Evolutionary conservation across 1,139 yeast species (phyloP).

Genomic region (Yarrowia galli): DNA sequence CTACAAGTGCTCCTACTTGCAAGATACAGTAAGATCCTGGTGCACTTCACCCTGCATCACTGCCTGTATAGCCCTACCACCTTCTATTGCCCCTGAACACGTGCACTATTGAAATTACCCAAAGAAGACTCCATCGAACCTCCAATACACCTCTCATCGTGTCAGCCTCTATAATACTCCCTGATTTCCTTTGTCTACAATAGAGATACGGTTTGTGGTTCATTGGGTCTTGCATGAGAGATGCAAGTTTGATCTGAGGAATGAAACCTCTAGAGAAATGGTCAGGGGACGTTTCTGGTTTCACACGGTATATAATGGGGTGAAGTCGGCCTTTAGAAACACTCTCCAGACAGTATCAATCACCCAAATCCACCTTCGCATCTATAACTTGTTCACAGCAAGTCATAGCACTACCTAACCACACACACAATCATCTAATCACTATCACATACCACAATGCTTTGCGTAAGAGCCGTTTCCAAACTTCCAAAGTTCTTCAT

Average conservation of each 20-base stretch:
- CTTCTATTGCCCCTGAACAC: not conserved
- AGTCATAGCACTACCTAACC: not conserved
- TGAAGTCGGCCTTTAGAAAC: not conserved
- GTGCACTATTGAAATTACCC: constrained; percentile 1
- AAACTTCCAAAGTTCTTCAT: constrained; percentile 26
- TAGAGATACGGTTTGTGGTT: constrained; percentile 11
- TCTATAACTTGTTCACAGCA: not conserved
- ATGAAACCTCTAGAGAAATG: no score
- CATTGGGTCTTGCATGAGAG: constrained; percentile 8
- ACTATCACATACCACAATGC: constrained; percentile 7
- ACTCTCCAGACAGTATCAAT: not conserved
- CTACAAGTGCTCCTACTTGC: no score
- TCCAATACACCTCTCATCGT: not conserved
- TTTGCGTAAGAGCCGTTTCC: constrained; percentile 14
- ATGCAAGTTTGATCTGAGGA: not conserved
- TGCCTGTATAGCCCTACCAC: no score
- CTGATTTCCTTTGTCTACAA: not conserved
- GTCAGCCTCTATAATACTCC: not conserved
- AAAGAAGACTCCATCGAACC: not conserved
- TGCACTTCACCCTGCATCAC: no score
- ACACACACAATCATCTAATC: no score
- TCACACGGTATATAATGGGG: not conserved
- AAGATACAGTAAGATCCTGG: no score
- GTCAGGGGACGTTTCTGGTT: not conserved
- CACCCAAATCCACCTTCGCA: no score